A percentile compares a stretch with the other conserved stretches of the same genome.
Evolutionary conservation across 345 rosid species (phyloP).

Genomic region (Salix suchowensis): DNA sequence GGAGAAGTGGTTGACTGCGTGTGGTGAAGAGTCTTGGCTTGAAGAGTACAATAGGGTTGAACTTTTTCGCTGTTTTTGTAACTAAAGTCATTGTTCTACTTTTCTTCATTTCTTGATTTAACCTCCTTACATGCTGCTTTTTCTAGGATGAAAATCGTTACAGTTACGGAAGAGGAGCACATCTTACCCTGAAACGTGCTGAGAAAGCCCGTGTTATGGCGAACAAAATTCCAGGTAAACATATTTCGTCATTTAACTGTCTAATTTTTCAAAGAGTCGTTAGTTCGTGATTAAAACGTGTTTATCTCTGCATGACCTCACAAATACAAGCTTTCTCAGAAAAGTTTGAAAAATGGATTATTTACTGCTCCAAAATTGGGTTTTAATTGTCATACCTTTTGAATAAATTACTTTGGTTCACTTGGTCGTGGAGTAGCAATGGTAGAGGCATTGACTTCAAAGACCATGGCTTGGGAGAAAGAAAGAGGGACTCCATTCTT

Average conservation of each 20-base stretch:
- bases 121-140: constrained; percentile 6
- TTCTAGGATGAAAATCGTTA: constrained; percentile 66
- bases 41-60: constrained; percentile 70
- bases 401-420: neutral
- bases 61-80: neutral
- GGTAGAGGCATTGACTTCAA: constrained; percentile 51
- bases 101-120: constrained; percentile 3
- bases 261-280: neutral
- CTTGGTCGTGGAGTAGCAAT: constrained; percentile 40
- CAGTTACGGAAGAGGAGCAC: constrained; percentile 73
- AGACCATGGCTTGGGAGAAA: constrained; percentile 57
- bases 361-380: neutral
- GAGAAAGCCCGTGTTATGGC: constrained; percentile 63
- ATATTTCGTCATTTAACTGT: neutral
- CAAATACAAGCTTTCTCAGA: neutral
- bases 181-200: constrained; percentile 64
- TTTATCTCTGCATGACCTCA: neutral
- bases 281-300: neutral
- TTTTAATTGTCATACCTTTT: neutral
- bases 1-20: constrained; percentile 67
- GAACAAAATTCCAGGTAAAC: constrained; percentile 68
- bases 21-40: constrained; percentile 78
- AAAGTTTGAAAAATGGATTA: neutral
- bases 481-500: constrained; percentile 59
- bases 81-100: neutral